Conservation (phyloP, 495 filamentous ascomycete species). For the Trypethelium eluteriae region DNA sequence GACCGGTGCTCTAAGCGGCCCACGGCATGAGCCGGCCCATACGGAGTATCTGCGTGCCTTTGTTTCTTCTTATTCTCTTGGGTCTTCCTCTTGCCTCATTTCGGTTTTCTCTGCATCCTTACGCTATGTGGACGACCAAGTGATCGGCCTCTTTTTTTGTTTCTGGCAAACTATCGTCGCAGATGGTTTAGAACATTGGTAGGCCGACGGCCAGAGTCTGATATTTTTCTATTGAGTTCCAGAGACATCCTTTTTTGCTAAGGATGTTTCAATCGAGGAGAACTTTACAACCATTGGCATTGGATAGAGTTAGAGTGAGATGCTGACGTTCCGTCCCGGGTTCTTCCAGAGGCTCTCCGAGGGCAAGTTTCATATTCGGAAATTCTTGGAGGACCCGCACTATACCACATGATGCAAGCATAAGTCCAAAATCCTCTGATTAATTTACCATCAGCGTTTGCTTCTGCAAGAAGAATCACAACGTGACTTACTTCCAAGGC, state of each 20-base stretch:
- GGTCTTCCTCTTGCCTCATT: no score
- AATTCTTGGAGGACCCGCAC: slow-evolving; percentile 10
- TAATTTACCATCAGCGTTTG: not conserved
- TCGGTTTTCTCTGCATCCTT: no score
- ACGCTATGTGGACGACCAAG: no score
- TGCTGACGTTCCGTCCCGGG: slow-evolving; percentile 9
- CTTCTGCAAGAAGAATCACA: not conserved
- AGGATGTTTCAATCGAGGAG: slow-evolving; percentile 5
- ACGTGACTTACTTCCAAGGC: slow-evolving; percentile 24
- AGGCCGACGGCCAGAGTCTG: not conserved
- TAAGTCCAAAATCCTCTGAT: slow-evolving; percentile 9
- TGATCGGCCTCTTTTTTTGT: not conserved
- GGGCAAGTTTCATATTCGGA: slow-evolving; percentile 7
- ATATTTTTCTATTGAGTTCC: not conserved
- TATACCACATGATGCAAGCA: slow-evolving; percentile 9
- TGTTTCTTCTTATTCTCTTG: no score
- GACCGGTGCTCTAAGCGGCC: no score
- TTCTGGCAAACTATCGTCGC: not conserved
- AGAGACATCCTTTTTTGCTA: not conserved
- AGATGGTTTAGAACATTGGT: not conserved
- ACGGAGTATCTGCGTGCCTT: no score
- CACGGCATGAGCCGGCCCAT: no score
- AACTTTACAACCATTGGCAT: slow-evolving; percentile 8
- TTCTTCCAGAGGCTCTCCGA: not conserved
- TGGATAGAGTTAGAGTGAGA: slow-evolving; percentile 6